Base-by-base conservation (phyloP, 768 basidiomycete genomes). In the Boletus bicolor region DNA sequence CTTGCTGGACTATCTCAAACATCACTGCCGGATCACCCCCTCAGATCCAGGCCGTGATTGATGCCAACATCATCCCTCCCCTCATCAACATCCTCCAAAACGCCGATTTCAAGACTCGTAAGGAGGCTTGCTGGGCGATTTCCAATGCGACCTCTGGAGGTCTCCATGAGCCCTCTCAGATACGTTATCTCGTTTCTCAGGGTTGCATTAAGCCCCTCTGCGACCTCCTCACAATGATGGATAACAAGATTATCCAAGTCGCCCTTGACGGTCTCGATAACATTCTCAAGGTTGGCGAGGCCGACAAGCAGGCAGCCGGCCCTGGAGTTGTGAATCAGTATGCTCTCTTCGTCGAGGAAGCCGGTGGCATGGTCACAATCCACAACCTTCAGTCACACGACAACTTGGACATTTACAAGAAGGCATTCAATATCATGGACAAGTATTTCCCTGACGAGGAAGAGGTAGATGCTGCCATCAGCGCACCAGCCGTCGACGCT, bases 1-100 rank as follows among this genome's bases (percentile, higher is more conserved):
- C 97, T 26, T 99, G 97, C 77, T 99, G 97, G 97, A 99, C 97
- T 17, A 98, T 99, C 68, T 97, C 93, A 45, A 99, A 99, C 75
- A 82, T 99, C 70, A 99, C 97, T 45, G 97, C 97, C 37, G 97
- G 97, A 44, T 93, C 91, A 45, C 93, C 97, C 24, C 87, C 88
- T 64, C 97, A 99, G 76, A 99, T 99, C 65, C 96, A 98, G 73
- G 79, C 92, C 50, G 89, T 98, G 66, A 93, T 99, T 62, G 97
- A 99, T 64, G 97, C 97, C 69, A 94, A 98, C 68, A 94, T 99
- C 67, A 86, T 98, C 56, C 96, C 96, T 48, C 96, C 96, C 57
- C 86, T 99, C 59, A 95, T 99, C 80, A 97, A 98, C 77, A 98
- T 98, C 65, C 87, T 99, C 53, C 86, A 87, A 68, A 87, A 97